Conservation (phyloP, 2,329 filamentous ascomycete genomes). For the Cylindrodendrum hubeiense region DNA sequence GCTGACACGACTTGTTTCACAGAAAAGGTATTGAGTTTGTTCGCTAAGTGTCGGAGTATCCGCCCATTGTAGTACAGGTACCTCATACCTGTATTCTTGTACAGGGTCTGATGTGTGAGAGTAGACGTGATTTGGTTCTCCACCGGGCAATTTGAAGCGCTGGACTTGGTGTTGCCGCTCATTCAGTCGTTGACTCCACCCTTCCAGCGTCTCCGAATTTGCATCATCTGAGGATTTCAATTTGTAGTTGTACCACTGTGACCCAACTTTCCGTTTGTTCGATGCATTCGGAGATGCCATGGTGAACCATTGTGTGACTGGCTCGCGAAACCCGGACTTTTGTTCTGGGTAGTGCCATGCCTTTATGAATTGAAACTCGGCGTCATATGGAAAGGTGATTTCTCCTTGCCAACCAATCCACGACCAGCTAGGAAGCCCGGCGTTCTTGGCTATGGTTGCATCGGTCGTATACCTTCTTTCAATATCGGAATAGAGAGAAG, state of each 20-base stretch:
- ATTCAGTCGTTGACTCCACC: conserved; percentile 6
- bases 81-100: conserved; percentile 6
- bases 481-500: conserved; percentile 22
- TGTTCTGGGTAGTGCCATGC: conserved; percentile 26
- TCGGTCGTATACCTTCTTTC: neutral
- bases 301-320: conserved; percentile 19
- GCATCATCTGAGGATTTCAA: neutral
- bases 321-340: conserved; percentile 21
- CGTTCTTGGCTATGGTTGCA: neutral
- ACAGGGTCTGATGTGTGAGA: neutral
- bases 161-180: neutral
- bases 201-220: neutral
- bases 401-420: conserved; percentile 29
- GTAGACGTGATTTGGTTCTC: neutral
- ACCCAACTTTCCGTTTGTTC: conserved; percentile 9
- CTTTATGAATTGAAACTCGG: conserved; percentile 16
- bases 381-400: conserved; percentile 23
- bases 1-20: conserved; percentile 12
- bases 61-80: conserved; percentile 17
- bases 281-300: neutral
- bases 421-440: conserved; percentile 29
- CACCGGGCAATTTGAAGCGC: conserved; percentile 1
- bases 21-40: conserved; percentile 18
- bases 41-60: conserved; percentile 14
- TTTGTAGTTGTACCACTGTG: conserved; percentile 21